A percentile compares a stretch with the other conserved stretches of the same genome.
Evolutionary conservation across 2,329 filamentous ascomycete species (phyloP).

Genomic region (Sordariomycetes sp.): DNA sequence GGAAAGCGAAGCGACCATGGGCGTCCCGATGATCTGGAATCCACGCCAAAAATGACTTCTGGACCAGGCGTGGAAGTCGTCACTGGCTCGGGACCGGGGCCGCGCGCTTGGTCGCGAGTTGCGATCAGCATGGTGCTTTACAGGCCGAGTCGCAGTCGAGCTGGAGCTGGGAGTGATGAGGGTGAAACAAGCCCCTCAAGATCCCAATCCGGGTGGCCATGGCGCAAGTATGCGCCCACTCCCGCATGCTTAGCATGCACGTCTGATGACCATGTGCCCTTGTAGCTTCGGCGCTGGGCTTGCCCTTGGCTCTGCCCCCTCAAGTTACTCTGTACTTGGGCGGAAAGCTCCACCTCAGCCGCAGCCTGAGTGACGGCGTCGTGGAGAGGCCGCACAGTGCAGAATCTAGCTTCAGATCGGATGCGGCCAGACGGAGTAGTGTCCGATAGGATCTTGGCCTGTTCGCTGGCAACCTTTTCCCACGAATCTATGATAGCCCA

Average conservation of each 20-base stretch:
- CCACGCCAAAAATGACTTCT: background rate
- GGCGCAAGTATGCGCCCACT: conserved; percentile 5
- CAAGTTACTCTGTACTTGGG: no score
- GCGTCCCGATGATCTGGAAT: background rate
- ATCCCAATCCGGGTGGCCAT: background rate
- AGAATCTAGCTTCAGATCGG: background rate
- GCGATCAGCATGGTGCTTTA: background rate
- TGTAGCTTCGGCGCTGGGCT: no score
- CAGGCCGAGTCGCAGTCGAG: background rate
- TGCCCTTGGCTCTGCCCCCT: no score
- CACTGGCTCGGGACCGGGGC: background rate
- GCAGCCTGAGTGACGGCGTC: background rate
- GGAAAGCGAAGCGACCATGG: background rate
- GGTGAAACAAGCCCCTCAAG: conserved; percentile 2
- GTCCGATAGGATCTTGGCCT: background rate
- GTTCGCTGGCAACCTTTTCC: background rate
- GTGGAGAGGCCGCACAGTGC: background rate
- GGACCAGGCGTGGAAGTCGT: background rate
- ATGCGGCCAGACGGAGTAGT: background rate
- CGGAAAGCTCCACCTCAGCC: conserved; percentile 5
- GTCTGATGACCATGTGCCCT: conserved; percentile 2
- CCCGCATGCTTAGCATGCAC: background rate
- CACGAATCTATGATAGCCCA: no score
- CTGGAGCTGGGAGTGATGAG: background rate
- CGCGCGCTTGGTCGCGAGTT: background rate